Conservation (phyloP, 106 monocot species). For the Ottelia alismoides region DNA sequence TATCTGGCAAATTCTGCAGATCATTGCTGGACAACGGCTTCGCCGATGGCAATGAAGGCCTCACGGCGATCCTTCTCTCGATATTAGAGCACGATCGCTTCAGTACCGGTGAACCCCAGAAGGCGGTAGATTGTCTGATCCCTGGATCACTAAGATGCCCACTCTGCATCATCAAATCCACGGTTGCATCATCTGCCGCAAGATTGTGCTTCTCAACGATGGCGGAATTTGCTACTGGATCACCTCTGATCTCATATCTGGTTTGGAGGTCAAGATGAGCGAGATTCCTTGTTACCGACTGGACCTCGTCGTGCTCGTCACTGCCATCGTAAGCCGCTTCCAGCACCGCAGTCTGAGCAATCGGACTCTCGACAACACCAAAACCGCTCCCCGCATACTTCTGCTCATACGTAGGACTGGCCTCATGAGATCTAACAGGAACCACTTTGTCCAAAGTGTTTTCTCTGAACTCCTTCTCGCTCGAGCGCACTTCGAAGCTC, state of each 20-base stretch:
- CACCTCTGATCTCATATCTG: constrained; percentile 5
- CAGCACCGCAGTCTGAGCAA: constrained; percentile 1
- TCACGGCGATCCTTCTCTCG: constrained; percentile 39
- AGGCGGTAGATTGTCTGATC: constrained; percentile 8
- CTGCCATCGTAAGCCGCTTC: constrained; percentile 61
- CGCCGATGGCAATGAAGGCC: constrained; percentile 5
- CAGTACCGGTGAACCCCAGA: constrained; percentile 34
- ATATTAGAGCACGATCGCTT: constrained; percentile 91
- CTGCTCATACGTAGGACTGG: background rate
- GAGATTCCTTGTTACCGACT: constrained; percentile 43
- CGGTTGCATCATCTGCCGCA: constrained; percentile 21
- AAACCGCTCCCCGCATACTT: constrained; percentile 14
- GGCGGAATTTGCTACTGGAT: background rate
- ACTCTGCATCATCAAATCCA: constrained; percentile 20
- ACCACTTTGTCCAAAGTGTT: background rate
- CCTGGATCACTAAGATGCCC: constrained; percentile 68
- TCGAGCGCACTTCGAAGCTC: constrained; percentile 8
- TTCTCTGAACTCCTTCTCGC: constrained; percentile 12
- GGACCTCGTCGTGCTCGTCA: constrained; percentile 59
- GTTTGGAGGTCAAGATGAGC: constrained; percentile 54
- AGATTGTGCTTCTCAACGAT: too few relatives aligned
- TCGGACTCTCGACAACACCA: too few relatives aligned
- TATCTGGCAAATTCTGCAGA: constrained; percentile 20
- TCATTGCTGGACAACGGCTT: constrained; percentile 45
- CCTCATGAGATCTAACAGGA: background rate